These are phyloP conservation scores for Melampsora occidentalis DNA, from an alignment of 1,284 basidiomycete species.

Conservation along the genomic window DNA sequence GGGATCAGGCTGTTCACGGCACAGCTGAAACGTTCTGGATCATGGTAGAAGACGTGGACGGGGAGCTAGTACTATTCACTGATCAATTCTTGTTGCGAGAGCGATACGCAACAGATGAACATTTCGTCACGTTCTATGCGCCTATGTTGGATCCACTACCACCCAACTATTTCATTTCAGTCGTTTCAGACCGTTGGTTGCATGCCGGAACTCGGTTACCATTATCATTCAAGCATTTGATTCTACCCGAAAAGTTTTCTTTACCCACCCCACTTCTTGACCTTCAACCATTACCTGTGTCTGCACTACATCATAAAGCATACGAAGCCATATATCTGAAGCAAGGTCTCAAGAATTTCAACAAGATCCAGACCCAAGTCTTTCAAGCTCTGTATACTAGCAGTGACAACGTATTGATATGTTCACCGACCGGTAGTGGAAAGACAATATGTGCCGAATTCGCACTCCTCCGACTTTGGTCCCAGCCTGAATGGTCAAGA, in stretches of 20 bases:
- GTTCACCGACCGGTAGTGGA: conserved; percentile 91
- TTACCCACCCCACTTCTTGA: conserved; percentile 87
- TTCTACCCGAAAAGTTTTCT: conserved; percentile 95
- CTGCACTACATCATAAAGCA: conserved; percentile 85
- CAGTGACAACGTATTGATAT: conserved; percentile 93
- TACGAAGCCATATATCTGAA: conserved; percentile 80
- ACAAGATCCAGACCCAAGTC: conserved; percentile 98
- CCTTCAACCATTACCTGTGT: conserved; percentile 82
- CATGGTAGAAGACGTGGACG: conserved; percentile 93
- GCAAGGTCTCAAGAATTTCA: conserved; percentile 61
- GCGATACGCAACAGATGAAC: conserved; percentile 68
- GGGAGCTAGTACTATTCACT: conserved; percentile 89
- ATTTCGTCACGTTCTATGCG: conserved; percentile 88
- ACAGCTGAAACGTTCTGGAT: conserved; percentile 84
- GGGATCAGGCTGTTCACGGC: conserved; percentile 93
- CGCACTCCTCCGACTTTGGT: conserved; percentile 86
- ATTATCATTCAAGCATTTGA: conserved; percentile 95
- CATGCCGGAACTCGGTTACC: conserved; percentile 91
- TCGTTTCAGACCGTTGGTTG: conserved; percentile 92
- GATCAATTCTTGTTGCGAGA: conserved; percentile 88
- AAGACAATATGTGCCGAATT: conserved; percentile 98
- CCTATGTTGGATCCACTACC: conserved; percentile 96
- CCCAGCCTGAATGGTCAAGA: conserved; percentile 73
- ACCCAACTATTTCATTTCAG: conserved; percentile 94
- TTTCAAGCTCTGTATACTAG: conserved; percentile 96